phyloP scores from a whole-genome alignment of 106 monocot genomes.

The Apostasia ramifera region DNA sequence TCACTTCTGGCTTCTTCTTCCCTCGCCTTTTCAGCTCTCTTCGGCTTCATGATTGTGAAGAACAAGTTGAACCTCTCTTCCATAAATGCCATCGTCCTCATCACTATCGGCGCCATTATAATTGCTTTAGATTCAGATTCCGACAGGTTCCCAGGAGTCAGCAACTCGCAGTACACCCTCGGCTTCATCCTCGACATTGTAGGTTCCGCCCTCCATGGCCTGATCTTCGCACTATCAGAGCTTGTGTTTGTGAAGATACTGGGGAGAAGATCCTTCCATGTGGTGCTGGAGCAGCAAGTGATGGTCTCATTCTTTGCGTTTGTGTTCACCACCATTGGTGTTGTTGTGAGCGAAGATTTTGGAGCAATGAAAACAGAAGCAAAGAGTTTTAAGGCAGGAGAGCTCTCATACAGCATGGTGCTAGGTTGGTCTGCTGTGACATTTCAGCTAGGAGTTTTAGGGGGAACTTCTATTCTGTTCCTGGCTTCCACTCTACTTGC shows the following conservation, averaged over 20 bases:
- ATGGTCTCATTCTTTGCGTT: constrained; percentile 83
- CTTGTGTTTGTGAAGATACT: constrained; percentile 61
- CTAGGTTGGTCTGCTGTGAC: constrained; percentile 74
- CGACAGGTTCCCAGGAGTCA: constrained; percentile 62
- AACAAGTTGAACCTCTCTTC: constrained; percentile 63
- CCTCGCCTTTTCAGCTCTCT: constrained; percentile 67
- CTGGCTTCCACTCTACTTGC: constrained; percentile 91
- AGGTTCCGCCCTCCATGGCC: constrained; percentile 89
- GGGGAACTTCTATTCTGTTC: constrained; percentile 72
- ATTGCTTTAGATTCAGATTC: constrained; percentile 74
- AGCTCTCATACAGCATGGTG: constrained; percentile 57
- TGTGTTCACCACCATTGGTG: constrained; percentile 67
- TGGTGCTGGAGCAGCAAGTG: constrained; percentile 82
- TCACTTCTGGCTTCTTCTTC: constrained; percentile 79
- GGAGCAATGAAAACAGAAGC: constrained; percentile 60
- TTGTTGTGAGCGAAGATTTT: constrained; percentile 47
- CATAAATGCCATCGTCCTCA: constrained; percentile 72
- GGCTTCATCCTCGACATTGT: constrained; percentile 73
- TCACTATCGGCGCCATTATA: constrained; percentile 59
- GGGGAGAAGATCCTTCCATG: constrained; percentile 77
- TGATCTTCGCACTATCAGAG: constrained; percentile 96
- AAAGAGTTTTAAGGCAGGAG: constrained; percentile 41
- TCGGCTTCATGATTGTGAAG: constrained; percentile 71
- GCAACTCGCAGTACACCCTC: constrained; percentile 46
- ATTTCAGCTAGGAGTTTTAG: constrained; percentile 85